These are phyloP conservation scores for Spirogloea muscicola DNA, from an alignment of 139 green algal species.

Conservation along the genomic window DNA sequence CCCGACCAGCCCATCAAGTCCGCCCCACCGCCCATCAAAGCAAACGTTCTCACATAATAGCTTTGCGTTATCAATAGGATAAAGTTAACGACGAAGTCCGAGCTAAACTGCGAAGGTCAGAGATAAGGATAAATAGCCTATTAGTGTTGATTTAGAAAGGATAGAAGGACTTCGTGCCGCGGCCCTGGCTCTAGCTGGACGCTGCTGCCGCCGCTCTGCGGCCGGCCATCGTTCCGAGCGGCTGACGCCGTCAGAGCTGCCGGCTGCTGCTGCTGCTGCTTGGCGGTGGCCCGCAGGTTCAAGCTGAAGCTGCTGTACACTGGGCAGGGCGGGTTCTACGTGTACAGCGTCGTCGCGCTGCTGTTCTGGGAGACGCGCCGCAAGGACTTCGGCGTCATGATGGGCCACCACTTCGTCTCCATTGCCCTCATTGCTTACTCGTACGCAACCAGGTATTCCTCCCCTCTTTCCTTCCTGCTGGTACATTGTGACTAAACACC, in stretches of 20 bases:
- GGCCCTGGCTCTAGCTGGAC: not conserved
- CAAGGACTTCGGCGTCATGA: constrained; percentile 51
- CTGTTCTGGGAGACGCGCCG: constrained; percentile 45
- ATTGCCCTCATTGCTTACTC: constrained; percentile 34
- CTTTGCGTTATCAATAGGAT: too few species aligned
- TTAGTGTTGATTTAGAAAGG: not conserved
- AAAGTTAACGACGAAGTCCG: too few species aligned
- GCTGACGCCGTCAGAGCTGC: not conserved
- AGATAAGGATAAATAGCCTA: not conserved
- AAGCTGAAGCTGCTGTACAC: constrained; percentile 44
- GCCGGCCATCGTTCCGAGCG: not conserved
- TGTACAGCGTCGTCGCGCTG: constrained; percentile 24
- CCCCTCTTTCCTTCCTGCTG: too few species aligned
- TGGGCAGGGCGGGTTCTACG: constrained; percentile 23
- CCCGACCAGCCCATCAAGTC: constrained; percentile 18
- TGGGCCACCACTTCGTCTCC: constrained; percentile 41
- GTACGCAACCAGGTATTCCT: constrained; percentile 24
- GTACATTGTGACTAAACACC: too few species aligned
- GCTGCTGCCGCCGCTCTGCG: not conserved
- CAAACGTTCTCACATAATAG: not conserved
- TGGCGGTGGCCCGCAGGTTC: constrained; percentile 3
- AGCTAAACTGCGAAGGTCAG: not conserved
- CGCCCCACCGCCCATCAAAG: not conserved
- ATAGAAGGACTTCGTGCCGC: not conserved
- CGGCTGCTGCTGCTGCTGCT: not conserved